Evolutionary conservation across 352 stramenopile species (phyloP).

Genomic region (Pilasporangium apinafurcum): DNA sequence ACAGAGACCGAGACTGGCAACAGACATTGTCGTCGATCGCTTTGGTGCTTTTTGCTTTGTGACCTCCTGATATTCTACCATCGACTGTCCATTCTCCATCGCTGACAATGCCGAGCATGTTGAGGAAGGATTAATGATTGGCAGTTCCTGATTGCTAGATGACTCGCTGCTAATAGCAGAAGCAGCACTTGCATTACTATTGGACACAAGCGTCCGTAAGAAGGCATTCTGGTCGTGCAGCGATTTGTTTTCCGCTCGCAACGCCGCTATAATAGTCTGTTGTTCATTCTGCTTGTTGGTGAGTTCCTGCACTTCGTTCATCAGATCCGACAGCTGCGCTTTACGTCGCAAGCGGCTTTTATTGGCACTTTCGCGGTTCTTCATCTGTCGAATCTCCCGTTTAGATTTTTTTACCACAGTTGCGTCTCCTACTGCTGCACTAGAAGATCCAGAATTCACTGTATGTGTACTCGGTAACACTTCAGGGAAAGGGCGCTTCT

Average conservation of each 20-base stretch:
- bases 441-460: not conserved
- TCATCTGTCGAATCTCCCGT: constrained; percentile 82
- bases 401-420: constrained; percentile 60
- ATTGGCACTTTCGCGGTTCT: constrained; percentile 84
- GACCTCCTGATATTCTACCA: no score
- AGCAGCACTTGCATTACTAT: constrained; percentile 3
- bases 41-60: constrained; percentile 28
- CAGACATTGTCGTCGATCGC: constrained; percentile 37
- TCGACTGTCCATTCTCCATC: constrained; percentile 16
- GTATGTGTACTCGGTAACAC: constrained; percentile 18
- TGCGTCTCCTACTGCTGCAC: constrained; percentile 3
- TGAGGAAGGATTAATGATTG: not conserved
- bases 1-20: constrained; percentile 55
- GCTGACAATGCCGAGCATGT: constrained; percentile 10
- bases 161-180: no score
- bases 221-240: constrained; percentile 75
- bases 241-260: constrained; percentile 75
- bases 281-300: constrained; percentile 66
- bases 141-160: no score
- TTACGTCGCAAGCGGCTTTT: constrained; percentile 70
- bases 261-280: constrained; percentile 55
- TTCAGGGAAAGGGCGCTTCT: constrained; percentile 52
- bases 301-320: constrained; percentile 49
- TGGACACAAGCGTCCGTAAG: constrained; percentile 61
- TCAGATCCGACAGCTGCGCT: constrained; percentile 55